These are phyloP conservation scores for Leptographium lundbergii DNA, from an alignment of 2,329 filamentous ascomycete genomes.

Conservation along the genomic window DNA sequence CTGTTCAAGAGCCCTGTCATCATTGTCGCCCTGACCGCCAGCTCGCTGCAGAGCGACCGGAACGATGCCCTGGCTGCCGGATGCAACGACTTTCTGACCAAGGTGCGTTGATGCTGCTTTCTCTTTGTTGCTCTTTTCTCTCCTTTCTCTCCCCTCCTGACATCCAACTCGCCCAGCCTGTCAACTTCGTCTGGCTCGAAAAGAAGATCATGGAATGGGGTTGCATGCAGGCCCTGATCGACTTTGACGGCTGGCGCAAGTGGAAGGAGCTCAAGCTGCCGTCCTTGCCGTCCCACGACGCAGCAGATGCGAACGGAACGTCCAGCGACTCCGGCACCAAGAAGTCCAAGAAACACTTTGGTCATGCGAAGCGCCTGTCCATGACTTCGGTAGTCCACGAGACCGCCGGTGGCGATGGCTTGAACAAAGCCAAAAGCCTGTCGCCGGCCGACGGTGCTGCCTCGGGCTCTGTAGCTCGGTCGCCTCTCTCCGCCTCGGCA, in stretches of 20 bases:
- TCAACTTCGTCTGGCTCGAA: conserved; percentile 95
- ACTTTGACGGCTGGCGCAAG: conserved; percentile 94
- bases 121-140: too few species aligned
- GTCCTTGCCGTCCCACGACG: neutral
- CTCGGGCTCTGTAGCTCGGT: neutral
- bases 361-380: conserved; percentile 4
- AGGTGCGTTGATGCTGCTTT: conserved; percentile 42
- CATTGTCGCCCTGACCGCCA: conserved; percentile 91
- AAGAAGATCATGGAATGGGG: conserved; percentile 99
- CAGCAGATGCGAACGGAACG: neutral
- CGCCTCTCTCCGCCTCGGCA: neutral
- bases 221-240: conserved; percentile 97
- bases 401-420: neutral
- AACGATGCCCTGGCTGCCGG: conserved; percentile 90
- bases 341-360: neutral
- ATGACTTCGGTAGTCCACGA: neutral
- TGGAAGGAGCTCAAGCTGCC: conserved; percentile 69
- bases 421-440: neutral
- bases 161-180: conserved; percentile 48
- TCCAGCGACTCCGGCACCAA: conserved; percentile 17
- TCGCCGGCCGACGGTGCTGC: neutral
- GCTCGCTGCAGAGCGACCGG: conserved; percentile 85
- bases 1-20: conserved; percentile 95
- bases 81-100: conserved; percentile 96
- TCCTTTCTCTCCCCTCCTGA: neutral